Evolutionary conservation across 176 grass and related monocot species (phyloP).

Genomic region (Themeda triandra): DNA sequence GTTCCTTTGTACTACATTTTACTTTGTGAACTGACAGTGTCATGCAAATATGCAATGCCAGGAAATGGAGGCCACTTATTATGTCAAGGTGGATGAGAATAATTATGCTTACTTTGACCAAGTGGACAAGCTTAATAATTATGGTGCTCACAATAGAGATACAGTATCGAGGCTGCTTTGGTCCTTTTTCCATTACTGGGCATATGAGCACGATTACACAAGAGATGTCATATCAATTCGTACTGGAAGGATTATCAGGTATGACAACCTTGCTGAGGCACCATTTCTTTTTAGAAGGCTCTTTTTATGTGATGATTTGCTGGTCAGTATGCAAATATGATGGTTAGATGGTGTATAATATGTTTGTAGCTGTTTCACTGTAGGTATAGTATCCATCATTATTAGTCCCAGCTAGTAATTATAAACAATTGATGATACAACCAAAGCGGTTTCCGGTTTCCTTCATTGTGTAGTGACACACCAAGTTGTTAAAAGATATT

Average conservation of each 20-base stretch:
- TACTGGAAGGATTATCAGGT: too few relatives aligned
- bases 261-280: too few relatives aligned
- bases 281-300: not conserved
- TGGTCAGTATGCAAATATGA: not conserved
- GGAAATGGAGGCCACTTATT: too few relatives aligned
- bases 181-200: too few relatives aligned
- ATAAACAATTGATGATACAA: conserved; percentile 12
- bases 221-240: too few relatives aligned
- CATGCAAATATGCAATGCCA: too few relatives aligned
- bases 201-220: too few relatives aligned
- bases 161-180: too few relatives aligned
- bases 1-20: conserved; percentile 16
- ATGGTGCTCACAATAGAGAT: too few relatives aligned
- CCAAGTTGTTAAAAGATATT: not conserved
- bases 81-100: too few relatives aligned
- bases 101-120: too few relatives aligned
- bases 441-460: not conserved
- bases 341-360: not conserved
- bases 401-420: not conserved
- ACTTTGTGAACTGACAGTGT: conserved; percentile 10
- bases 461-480: not conserved
- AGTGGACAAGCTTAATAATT: too few relatives aligned
- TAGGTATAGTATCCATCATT: not conserved
- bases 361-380: not conserved
- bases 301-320: not conserved